Percentiles rank a stretch among this genome's conserved stretches.
These are phyloP conservation scores for Kluyveromyces siamensis DNA, from an alignment of 805 yeast genomes.

Conservation along the genomic window DNA sequence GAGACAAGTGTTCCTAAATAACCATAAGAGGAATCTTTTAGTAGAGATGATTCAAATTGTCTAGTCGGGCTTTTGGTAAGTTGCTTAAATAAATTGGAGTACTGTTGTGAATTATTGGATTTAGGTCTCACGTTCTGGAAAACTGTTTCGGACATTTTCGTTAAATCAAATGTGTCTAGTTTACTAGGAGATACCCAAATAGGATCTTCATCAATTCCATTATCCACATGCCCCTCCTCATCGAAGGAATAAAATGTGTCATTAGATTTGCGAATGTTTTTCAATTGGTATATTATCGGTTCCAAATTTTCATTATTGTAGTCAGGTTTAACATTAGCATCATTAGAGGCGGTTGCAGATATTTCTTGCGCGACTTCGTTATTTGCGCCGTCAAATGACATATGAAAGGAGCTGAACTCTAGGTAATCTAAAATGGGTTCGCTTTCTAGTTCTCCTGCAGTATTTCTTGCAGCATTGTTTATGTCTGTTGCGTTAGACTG, in stretches of 20 bases:
- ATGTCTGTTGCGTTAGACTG: conserved; percentile 3
- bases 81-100: neutral
- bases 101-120: neutral
- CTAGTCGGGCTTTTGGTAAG: neutral
- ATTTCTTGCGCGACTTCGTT: neutral
- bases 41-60: conserved; percentile 7
- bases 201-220: conserved; percentile 19
- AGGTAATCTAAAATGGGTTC: conserved; percentile 15
- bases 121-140: neutral
- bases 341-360: neutral
- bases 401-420: conserved; percentile 26
- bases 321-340: neutral
- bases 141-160: conserved; percentile 5
- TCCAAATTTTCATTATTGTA: conserved; percentile 2
- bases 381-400: conserved; percentile 20
- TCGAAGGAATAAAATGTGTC: conserved; percentile 6
- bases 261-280: conserved; percentile 3
- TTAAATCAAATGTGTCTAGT: conserved; percentile 16
- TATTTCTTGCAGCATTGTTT: neutral
- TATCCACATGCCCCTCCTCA: neutral
- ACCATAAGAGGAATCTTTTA: conserved; percentile 34
- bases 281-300: conserved; percentile 11
- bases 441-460: neutral
- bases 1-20: conserved; percentile 32
- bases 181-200: conserved; percentile 30